These are phyloP conservation scores for Gymnopus androsaceus DNA, from an alignment of 1,284 basidiomycete species.

Conservation along the genomic window DNA sequence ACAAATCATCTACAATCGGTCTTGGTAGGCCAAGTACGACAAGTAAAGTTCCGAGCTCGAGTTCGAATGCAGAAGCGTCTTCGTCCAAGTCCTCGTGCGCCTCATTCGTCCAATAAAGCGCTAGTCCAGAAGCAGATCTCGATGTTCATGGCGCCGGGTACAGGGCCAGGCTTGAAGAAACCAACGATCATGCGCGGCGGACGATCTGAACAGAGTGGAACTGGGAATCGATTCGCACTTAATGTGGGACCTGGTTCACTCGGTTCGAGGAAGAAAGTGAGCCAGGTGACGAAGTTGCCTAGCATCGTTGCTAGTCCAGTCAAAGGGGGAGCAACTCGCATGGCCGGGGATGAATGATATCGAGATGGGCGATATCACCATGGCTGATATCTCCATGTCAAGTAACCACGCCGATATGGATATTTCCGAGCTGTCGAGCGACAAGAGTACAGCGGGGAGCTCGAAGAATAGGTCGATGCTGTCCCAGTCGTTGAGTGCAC, in stretches of 20 bases:
- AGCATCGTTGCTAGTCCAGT: slow-evolving; percentile 59
- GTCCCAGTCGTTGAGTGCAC: slow-evolving; percentile 52
- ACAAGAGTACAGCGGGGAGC: slow-evolving; percentile 38
- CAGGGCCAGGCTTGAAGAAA: slow-evolving; percentile 6
- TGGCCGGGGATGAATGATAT: slow-evolving; percentile 25
- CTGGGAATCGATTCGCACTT: slow-evolving; percentile 7
- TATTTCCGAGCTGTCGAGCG: slow-evolving; percentile 8
- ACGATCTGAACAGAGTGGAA: not conserved
- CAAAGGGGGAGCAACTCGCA: slow-evolving; percentile 45
- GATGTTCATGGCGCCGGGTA: slow-evolving; percentile 12
- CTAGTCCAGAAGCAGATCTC: slow-evolving; percentile 7
- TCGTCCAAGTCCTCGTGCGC: not conserved
- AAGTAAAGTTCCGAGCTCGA: not conserved
- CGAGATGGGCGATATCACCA: slow-evolving; percentile 14
- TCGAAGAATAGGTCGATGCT: slow-evolving; percentile 37
- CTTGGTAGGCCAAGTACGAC: slow-evolving; percentile 8
- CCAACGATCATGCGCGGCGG: slow-evolving; percentile 14
- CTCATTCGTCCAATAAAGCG: not conserved
- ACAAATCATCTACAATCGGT: slow-evolving; percentile 1
- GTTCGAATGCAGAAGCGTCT: not conserved
- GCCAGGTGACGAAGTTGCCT: slow-evolving; percentile 65
- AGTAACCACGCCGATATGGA: slow-evolving; percentile 7
- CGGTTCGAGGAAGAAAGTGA: slow-evolving; percentile 46
- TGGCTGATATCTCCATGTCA: slow-evolving; percentile 12
- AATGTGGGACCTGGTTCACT: slow-evolving; percentile 3